A percentile compares a stretch with the other conserved stretches of the same genome.
Conservation (phyloP, 208 protist species). For the Crithidia fasciculata region DNA sequence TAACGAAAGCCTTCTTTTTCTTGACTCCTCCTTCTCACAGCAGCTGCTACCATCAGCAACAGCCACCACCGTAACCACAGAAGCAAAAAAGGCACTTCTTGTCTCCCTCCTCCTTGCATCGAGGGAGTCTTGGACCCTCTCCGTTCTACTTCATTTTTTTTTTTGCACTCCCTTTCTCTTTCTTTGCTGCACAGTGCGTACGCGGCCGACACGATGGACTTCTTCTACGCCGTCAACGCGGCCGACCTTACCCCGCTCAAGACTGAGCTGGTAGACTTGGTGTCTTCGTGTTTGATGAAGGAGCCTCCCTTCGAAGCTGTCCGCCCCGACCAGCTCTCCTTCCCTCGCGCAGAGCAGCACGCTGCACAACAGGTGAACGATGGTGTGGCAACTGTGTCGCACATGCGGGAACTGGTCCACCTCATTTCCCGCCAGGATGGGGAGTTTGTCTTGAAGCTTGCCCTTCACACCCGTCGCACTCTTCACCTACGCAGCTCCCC, state of each 20-base stretch:
- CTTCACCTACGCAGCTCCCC: conserved; percentile 92
- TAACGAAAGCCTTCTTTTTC: no score
- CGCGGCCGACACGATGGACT: conserved; percentile 13
- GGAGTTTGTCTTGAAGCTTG: conserved; percentile 93
- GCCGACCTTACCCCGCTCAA: conserved; percentile 64
- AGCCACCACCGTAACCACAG: no score
- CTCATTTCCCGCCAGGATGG: conserved; percentile 66
- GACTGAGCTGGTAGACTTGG: conserved; percentile 75
- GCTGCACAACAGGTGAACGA: background rate
- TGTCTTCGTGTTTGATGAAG: conserved; percentile 81
- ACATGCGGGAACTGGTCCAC: conserved; percentile 65
- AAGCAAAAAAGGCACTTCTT: no score
- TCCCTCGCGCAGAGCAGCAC: background rate
- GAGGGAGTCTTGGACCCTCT: no score
- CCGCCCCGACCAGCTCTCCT: background rate
- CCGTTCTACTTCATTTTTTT: background rate
- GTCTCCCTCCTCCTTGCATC: no score
- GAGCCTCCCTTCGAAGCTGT: conserved; percentile 64
- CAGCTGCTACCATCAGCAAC: no score
- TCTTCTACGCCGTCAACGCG: conserved; percentile 16
- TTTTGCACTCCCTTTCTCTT: background rate
- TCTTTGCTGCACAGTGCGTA: background rate
- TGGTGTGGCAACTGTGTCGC: conserved; percentile 23
- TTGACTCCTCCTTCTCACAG: no score
- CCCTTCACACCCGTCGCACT: conserved; percentile 91